These are phyloP conservation scores for Jaltomata sinuosa DNA, from an alignment of 257 asterid genomes.

Conservation along the genomic window DNA sequence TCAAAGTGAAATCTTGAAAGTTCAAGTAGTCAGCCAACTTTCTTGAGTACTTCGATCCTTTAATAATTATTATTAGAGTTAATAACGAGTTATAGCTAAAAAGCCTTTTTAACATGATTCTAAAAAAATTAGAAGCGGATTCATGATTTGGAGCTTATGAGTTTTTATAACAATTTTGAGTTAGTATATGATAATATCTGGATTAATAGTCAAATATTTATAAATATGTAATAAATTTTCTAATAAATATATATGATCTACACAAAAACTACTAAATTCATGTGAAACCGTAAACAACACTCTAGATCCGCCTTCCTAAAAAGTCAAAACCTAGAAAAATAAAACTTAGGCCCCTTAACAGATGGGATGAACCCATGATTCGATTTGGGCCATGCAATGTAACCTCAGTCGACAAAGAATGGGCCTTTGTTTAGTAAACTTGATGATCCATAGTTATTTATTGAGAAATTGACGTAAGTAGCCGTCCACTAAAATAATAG, in stretches of 20 bases:
- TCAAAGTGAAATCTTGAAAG: not conserved
- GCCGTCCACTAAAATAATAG: not conserved
- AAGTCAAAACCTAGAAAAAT: not conserved
- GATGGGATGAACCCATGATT: not conserved
- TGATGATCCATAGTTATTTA: not conserved
- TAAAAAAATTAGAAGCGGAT: not conserved
- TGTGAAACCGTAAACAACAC: not conserved
- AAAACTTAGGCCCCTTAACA: not conserved
- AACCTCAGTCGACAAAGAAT: not conserved
- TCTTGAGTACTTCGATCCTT: not conserved
- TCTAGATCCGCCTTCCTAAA: not conserved
- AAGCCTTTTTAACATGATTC: not conserved
- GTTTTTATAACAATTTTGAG: not conserved
- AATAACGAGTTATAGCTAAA: not conserved
- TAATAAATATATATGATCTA: not conserved
- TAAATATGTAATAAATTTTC: not conserved
- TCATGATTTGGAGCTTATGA: not conserved
- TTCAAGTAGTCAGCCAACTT: not conserved
- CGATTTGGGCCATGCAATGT: not conserved
- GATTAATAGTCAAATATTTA: not conserved
- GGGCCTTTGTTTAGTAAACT: not conserved
- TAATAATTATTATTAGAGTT: not conserved
- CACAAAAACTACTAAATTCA: not conserved
- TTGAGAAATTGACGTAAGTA: not conserved
- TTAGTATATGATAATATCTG: not conserved